Base-by-base conservation (phyloP, 2,329 filamentous ascomycete genomes). In the Cryoendolithus antarcticus region DNA sequence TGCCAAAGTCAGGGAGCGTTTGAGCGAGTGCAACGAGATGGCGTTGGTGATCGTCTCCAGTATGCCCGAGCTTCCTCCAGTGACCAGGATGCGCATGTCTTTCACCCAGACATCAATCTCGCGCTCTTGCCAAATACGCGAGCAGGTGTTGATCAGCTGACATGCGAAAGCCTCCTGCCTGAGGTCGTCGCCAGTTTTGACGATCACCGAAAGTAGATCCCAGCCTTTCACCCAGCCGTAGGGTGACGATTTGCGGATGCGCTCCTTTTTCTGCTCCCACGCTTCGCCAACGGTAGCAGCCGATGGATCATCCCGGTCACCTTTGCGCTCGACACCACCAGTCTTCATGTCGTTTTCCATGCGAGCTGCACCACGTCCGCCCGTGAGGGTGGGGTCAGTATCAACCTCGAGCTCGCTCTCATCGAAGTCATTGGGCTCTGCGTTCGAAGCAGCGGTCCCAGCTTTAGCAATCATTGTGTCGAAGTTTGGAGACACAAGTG, bases 331-430 rank as follows among this genome's bases (percentile, higher is more conserved):
- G 9, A 91, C 77, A 39, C 84, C 84, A 46, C 82, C 84, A 9
- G 84, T 91, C 65, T 86, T 89, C 59, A 86, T 74, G 56, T 91
- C 84, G 55, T 91, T 91, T 57, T 91, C 84, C 84, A 91, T 91
- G 41, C 84, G 74, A 39, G 83, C 84, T 38, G 81, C 77, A 42
- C 84, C 84, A 7, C 82, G 82, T 42, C 75, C 81, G 9, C 77
- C 70, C 49, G 82, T 83, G 42, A 79, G 68, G 19, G 51, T 54
- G 3, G 56, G 58, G 37, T 62, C 58, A 9, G 44, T 47, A 11
- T 57, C 53, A 6, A 49, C 13, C 4, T 41, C 43, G 19, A 48
- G 42, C 1, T 53, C 55, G 9, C 72, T 74, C 9, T 74, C 71
- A 34, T 78, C 73, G 3, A 78, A 60, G 42, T 75, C 71, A 19